A percentile compares a stretch with the other conserved stretches of the same genome.
Conservation (phyloP, 352 stramenopile species). For the Elongisporangium anandrum region DNA sequence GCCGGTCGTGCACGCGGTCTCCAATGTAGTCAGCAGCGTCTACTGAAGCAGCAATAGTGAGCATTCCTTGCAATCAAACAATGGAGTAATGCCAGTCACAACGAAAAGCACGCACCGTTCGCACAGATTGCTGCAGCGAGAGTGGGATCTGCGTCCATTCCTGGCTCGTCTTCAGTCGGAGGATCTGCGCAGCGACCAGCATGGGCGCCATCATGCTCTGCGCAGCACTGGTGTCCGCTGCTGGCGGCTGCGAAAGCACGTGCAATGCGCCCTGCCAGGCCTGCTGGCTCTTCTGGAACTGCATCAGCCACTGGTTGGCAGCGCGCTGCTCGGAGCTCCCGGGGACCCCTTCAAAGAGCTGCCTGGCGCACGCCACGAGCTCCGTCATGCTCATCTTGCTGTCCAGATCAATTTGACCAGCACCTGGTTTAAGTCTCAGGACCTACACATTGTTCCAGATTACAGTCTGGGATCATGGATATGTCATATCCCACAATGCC, state of each 20-base stretch:
- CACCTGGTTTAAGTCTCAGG: slow-evolving; percentile 1
- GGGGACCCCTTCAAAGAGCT: slow-evolving; percentile 61
- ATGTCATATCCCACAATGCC: neutral
- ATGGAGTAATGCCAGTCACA: neutral
- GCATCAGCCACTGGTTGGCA: slow-evolving; percentile 71
- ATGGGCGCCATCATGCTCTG: slow-evolving; percentile 24
- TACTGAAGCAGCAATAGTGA: slow-evolving; percentile 4
- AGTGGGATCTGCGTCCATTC: slow-evolving; percentile 33
- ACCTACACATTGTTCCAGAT: neutral
- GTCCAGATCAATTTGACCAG: neutral
- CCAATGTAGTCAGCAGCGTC: slow-evolving; percentile 45
- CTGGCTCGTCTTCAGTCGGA: slow-evolving; percentile 58
- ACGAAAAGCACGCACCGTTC: slow-evolving; percentile 24
- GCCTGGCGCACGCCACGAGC: slow-evolving; percentile 43
- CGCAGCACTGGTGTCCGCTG: slow-evolving; percentile 9
- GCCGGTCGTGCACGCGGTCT: slow-evolving; percentile 19
- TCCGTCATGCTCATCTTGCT: slow-evolving; percentile 27
- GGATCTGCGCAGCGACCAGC: slow-evolving; percentile 65
- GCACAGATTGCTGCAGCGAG: slow-evolving; percentile 34
- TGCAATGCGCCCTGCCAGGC: slow-evolving; percentile 55
- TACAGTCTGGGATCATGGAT: neutral
- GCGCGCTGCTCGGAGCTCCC: slow-evolving; percentile 45
- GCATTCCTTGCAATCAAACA: neutral
- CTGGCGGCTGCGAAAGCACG: slow-evolving; percentile 35
- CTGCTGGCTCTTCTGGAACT: slow-evolving; percentile 49